Evolutionary conservation across 768 basidiomycete genomes (phyloP), one percentile per base, ranked within the genome.

Genomic region (Lenzites betulinus): DNA sequence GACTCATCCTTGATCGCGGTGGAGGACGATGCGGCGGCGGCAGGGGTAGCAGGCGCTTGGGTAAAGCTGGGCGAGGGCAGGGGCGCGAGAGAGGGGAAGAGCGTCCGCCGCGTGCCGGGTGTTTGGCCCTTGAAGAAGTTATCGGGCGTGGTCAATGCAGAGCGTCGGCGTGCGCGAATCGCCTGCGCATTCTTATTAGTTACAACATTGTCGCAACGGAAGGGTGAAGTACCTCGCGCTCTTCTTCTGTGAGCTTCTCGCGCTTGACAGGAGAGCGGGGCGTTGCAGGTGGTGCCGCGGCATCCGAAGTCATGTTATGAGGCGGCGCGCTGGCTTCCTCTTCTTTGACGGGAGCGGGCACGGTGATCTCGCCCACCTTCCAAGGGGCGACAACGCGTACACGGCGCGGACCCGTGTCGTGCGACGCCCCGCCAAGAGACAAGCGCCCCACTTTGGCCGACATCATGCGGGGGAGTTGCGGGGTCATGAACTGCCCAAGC

Each of bases 111-210:
- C 9, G 84, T 76, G 1, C 85, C 86, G 1, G 86, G 86, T 15
- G 81, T 76, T 20, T 81, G 79, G 22, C 79, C 82, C 20, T 73
- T 77, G 70, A 82, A 85, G 67, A 83, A 83, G 20, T 66, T 54
- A 69, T 80, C 74, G 59, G 83, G 69, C 63, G 77, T 73, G 3
- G 73, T 75, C 39, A 87, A 68, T 0, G 87, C 87, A 54, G 85
- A 87, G 11, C 81, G 77, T 25, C 87, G 74, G 9, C 88, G 80
- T 54, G 87, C 86, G 63, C 81, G 80, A 42, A 89, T 88, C 0
- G 84, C 86, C 79, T 83, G 56, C 28, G n/a, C 18, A 11, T 11
- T 33, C 6, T 28, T 22, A 7, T 5, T 26, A 22, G 13, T 23
- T 16, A 51, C 11, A 12, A 22, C 35, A 7, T 23, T 23, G 13